Conservation (phyloP, 257 asterid species). For the Striga asiatica region DNA sequence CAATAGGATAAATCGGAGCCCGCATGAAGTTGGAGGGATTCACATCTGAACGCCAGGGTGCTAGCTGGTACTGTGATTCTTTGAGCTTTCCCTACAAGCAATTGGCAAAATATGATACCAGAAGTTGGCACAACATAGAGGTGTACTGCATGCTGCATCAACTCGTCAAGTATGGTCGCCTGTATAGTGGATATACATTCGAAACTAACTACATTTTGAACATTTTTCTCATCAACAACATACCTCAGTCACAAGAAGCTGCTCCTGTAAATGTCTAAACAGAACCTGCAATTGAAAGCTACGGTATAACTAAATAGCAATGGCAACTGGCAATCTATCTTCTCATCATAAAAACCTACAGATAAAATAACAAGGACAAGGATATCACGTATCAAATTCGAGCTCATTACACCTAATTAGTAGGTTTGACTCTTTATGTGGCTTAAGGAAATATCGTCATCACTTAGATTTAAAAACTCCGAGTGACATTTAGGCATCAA, state of each 20-base stretch:
- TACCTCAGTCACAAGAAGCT: constrained; percentile 89
- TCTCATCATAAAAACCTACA: not conserved
- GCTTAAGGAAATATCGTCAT: too few species aligned
- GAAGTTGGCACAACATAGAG: constrained; percentile 4
- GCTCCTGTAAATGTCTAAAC: constrained; percentile 93
- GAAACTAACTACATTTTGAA: not conserved
- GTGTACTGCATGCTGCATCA: constrained; percentile 6
- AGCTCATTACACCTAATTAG: not conserved
- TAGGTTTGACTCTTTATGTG: too few species aligned
- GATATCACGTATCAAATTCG: not conserved
- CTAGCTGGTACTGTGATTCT: constrained; percentile 81
- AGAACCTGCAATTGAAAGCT: constrained; percentile 55
- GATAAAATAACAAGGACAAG: constrained; percentile 8
- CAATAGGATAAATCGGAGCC: constrained; percentile 51
- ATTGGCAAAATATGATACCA: constrained; percentile 7
- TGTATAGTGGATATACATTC: constrained; percentile 1
- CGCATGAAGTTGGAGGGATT: constrained; percentile 39
- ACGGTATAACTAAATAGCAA: constrained; percentile 8
- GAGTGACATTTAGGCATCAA: constrained; percentile 3
- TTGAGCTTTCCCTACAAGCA: constrained; percentile 72
- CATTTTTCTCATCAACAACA: constrained; percentile 19
- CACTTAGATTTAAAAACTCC: too few species aligned
- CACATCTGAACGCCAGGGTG: constrained; percentile 80
- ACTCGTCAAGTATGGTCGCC: constrained; percentile 8
- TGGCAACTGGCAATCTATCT: constrained; percentile 14